These are phyloP conservation scores for Bipolaris victoriae DNA, from an alignment of 2,329 filamentous ascomycete species.

Conservation along the genomic window DNA sequence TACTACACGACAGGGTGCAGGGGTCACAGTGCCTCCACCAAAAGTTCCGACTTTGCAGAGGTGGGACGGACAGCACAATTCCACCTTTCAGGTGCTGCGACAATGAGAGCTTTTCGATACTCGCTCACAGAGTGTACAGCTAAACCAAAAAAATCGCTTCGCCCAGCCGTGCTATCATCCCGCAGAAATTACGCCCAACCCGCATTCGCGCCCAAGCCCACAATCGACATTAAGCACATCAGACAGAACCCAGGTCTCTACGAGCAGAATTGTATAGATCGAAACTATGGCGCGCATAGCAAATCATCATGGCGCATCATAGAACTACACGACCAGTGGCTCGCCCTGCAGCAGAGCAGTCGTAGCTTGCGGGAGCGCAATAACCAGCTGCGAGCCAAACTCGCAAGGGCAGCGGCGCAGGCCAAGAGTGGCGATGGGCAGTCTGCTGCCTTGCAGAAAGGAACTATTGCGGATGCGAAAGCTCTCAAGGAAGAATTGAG, in stretches of 20 bases:
- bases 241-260: conserved; percentile 82
- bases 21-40: conserved; percentile 13
- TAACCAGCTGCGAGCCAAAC: conserved; percentile 66
- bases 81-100: not conserved
- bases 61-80: conserved; percentile 5
- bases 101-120: conserved; percentile 20
- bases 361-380: conserved; percentile 68
- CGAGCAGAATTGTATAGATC: conserved; percentile 79
- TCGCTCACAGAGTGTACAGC: conserved; percentile 25
- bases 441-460: conserved; percentile 52
- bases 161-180: conserved; percentile 21
- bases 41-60: conserved; percentile 17
- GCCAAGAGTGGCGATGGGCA: conserved; percentile 38
- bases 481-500: conserved; percentile 67
- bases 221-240: conserved; percentile 86
- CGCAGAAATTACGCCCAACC: conserved; percentile 60
- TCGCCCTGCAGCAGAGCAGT: conserved; percentile 62
- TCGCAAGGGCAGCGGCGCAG: conserved; percentile 49
- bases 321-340: conserved; percentile 55
- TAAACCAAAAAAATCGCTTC: conserved; percentile 15
- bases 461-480: conserved; percentile 68
- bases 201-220: conserved; percentile 76
- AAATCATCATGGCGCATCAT: conserved; percentile 61
- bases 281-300: conserved; percentile 73
- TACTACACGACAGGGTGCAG: conserved; percentile 15